These are phyloP conservation scores for Myxozyma monticola DNA, from an alignment of 805 yeast genomes.

Conservation along the genomic window DNA sequence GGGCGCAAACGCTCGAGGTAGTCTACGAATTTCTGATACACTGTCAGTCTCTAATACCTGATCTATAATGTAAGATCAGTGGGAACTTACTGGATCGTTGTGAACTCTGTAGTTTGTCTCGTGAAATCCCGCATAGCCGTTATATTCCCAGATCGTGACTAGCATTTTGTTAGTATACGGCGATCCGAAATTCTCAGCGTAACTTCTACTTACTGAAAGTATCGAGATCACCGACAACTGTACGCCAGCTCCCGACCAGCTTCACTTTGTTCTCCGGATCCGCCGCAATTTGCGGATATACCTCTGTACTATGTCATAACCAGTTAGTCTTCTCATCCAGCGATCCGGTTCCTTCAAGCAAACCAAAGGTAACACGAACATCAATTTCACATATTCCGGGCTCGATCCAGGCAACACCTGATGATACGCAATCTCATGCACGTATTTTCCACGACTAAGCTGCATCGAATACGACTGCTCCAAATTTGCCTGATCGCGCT, in stretches of 20 bases:
- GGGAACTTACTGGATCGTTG: constrained; percentile 26
- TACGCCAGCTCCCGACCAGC: constrained; percentile 47
- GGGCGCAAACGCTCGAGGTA: constrained; percentile 38
- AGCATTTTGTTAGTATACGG: too few species aligned
- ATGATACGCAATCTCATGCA: constrained; percentile 44
- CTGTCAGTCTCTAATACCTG: too few species aligned
- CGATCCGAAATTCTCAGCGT: neutral
- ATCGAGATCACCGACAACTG: constrained; percentile 46
- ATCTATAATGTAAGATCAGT: neutral
- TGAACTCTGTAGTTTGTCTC: constrained; percentile 41
- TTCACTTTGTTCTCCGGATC: constrained; percentile 39
- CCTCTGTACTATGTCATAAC: constrained; percentile 23
- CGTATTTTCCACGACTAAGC: constrained; percentile 45
- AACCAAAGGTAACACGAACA: constrained; percentile 24
- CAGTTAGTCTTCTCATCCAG: neutral
- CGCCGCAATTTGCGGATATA: constrained; percentile 39
- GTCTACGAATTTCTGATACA: constrained; percentile 32
- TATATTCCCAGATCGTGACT: constrained; percentile 46
- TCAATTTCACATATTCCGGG: constrained; percentile 40
- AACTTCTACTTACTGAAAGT: constrained; percentile 38
- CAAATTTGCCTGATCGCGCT: constrained; percentile 39
- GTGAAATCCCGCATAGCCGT: constrained; percentile 46
- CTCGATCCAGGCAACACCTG: constrained; percentile 41
- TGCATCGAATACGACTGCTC: constrained; percentile 30
- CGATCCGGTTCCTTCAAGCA: too few species aligned